Conservation (phyloP, 352 stramenopile species). For the Globisporangium spinosum region DNA sequence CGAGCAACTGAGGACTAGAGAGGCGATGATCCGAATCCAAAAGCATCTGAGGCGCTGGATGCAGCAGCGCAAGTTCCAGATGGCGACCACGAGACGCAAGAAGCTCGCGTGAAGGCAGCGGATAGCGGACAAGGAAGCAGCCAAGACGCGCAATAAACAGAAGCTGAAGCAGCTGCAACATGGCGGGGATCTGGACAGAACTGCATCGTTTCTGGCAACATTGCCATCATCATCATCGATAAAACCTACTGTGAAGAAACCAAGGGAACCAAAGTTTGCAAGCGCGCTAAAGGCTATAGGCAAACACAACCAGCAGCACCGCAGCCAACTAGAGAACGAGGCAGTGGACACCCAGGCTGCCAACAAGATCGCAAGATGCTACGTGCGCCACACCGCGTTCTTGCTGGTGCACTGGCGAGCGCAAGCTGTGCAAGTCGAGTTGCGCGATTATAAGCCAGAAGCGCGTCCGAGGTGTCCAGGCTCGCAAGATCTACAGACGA, state of each 20-base stretch:
- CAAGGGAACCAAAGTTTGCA: constrained; percentile 6
- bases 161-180: background rate
- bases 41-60: constrained; percentile 46
- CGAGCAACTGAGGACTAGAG: constrained; percentile 21
- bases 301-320: background rate
- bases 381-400: constrained; percentile 18
- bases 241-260: background rate
- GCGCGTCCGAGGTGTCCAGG: constrained; percentile 26
- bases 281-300: constrained; percentile 12
- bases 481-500: constrained; percentile 20
- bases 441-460: constrained; percentile 33
- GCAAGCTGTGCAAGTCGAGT: constrained; percentile 31
- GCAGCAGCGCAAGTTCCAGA: constrained; percentile 39
- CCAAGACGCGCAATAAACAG: background rate
- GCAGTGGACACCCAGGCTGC: constrained; percentile 5
- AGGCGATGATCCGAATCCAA: constrained; percentile 38
- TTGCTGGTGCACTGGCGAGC: constrained; percentile 21
- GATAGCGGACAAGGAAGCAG: constrained; percentile 25
- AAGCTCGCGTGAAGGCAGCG: constrained; percentile 30
- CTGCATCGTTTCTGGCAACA: background rate
- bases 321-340: background rate
- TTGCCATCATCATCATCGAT: background rate
- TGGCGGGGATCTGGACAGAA: background rate
- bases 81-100: constrained; percentile 22
- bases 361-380: constrained; percentile 30